Base-by-base conservation (phyloP, 116 monocot species). In the Trichopus zeylanicus region DNA sequence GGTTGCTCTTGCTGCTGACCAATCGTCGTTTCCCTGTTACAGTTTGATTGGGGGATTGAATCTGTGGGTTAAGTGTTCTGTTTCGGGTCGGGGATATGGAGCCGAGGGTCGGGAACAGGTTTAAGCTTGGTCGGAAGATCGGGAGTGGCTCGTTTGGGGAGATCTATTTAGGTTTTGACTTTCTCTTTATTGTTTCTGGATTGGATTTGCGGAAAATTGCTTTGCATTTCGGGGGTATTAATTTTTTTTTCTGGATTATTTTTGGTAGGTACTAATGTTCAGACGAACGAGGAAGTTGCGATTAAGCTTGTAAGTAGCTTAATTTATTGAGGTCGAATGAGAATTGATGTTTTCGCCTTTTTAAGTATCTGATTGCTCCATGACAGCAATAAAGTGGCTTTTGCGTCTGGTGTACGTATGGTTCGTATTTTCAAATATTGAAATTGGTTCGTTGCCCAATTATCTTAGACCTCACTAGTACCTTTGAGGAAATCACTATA, bases 211-310 rank as follows among this genome's bases (percentile, higher is more conserved):
- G 42, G 3, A 3, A 42, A 42, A 42, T 24, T 8, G 20, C 12
- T 49, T 26, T 49, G 16, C 7, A 8, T 3, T 32, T 47, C 15
- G 46, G 22, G 27, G 24, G 15, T 53, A 73, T 54, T 49, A 8
- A 1, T 27, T 30, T 1, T 31, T 56, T 21, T 52, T 59, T 24
- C 31, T 53, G 10, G 10, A 55, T 65, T 39, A 34, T 25, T 38
- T 53, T 53, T 53, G 72, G 32, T 51, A 93, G 93, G 93, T 53
- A 89, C 83, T 25, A 93, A 93, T 78, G 55, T 82, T 62, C 89
- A 93, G 71, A 93, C 89, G 35, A 93, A 85, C 56, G 93, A 93
- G 55, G 89, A 93, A 53, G 93, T 93, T 48, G 93, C 82, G 2
- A 82, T 93, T 71, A 93, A 93, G 61, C 89, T 93, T 27, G 93